A percentile compares a stretch with the other conserved stretches of the same genome.
Evolutionary conservation across 352 stramenopile species (phyloP).

Genomic region (Phytophthora sansomeana): DNA sequence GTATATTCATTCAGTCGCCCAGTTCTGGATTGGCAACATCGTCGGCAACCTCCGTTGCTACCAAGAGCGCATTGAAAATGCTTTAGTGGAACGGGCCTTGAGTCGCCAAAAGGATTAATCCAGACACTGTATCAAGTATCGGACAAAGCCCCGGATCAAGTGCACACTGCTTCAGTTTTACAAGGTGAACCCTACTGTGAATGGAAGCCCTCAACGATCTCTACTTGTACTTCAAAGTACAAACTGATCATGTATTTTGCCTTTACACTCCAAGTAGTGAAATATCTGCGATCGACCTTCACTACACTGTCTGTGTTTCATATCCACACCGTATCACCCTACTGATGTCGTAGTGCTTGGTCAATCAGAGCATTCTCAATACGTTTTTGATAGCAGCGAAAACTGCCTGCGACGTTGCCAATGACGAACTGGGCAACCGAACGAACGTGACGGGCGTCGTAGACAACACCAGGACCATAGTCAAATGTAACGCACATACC

Average conservation of each 20-base stretch:
- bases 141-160: too few relatives aligned
- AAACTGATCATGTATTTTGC: neutral
- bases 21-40: conserved; percentile 47
- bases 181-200: too few relatives aligned
- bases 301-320: neutral
- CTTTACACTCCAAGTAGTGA: too few relatives aligned
- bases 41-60: conserved; percentile 38
- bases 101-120: conserved; percentile 15
- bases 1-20: conserved; percentile 36
- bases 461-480: conserved; percentile 36
- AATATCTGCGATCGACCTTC: too few relatives aligned
- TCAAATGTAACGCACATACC: conserved; percentile 60
- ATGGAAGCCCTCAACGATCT: neutral
- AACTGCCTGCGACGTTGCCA: conserved; percentile 41
- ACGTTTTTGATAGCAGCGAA: conserved; percentile 47
- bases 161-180: too few relatives aligned
- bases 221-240: neutral
- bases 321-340: neutral
- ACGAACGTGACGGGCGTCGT: conserved; percentile 38
- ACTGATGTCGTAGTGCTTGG: conserved; percentile 9
- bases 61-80: conserved; percentile 52
- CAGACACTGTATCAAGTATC: conserved; percentile 4
- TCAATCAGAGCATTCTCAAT: conserved; percentile 55
- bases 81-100: conserved; percentile 31
- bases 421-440: conserved; percentile 56